Percentiles rank a stretch among this genome's conserved stretches.
Conservation (phyloP, 495 filamentous ascomycete species). For the Emericellopsis terricola region DNA sequence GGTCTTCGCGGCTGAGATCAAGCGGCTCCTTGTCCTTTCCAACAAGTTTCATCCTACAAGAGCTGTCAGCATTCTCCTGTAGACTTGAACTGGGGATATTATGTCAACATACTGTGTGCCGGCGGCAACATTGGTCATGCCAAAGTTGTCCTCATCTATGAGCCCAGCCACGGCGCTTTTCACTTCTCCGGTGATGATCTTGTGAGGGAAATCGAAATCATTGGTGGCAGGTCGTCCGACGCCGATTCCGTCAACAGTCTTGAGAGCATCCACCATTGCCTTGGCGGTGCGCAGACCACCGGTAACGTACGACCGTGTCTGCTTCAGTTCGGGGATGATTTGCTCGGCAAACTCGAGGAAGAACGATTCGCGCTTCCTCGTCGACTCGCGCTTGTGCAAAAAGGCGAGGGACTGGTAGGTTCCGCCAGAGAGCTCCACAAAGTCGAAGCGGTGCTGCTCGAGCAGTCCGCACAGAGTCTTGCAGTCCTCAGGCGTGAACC, state of each 20-base stretch:
- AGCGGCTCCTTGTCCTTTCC: conserved; percentile 34
- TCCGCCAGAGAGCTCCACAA: conserved; percentile 46
- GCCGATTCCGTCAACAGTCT: conserved; percentile 39
- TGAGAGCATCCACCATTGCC: conserved; percentile 41
- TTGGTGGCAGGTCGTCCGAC: conserved; percentile 34
- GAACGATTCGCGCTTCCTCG: conserved; percentile 40
- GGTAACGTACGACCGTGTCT: conserved; percentile 40
- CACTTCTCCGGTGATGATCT: conserved; percentile 28
- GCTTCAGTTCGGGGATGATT: conserved; percentile 33
- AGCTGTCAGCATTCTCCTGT: not conserved
- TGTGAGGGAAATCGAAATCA: conserved; percentile 28
- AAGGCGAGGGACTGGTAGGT: conserved; percentile 40
- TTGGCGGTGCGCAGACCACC: conserved; percentile 41
- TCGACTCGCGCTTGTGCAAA: conserved; percentile 32
- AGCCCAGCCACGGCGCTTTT: conserved; percentile 23
- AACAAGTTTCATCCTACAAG: conserved; percentile 22
- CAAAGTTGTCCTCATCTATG: not conserved
- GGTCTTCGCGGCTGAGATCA: conserved; percentile 25
- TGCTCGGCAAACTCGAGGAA: conserved; percentile 47
- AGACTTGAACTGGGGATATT: not conserved
- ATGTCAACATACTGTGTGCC: not conserved
- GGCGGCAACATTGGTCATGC: not conserved
- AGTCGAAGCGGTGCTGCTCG: conserved; percentile 39
- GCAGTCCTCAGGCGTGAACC: conserved; percentile 37
- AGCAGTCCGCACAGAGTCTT: conserved; percentile 33